Evolutionary conservation across 2,329 filamentous ascomycete species (phyloP), one percentile per base, ranked within the genome.

Genomic region (Neoascochyta sp.): DNA sequence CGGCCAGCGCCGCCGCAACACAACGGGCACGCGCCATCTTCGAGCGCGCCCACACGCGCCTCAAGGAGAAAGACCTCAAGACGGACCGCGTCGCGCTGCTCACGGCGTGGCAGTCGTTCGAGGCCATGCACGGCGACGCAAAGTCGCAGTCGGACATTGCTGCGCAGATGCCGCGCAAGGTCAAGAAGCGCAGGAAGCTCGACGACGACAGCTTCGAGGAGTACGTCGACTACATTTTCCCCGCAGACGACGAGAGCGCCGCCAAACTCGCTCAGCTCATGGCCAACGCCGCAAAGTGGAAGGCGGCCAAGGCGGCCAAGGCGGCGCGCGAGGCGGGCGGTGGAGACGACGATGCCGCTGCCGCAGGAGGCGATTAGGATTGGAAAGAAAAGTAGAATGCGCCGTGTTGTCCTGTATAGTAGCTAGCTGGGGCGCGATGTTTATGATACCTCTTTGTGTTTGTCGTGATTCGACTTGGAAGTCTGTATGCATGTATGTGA

Each of bases 181-280:
- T 86, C 56, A 96, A 95, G 80, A 90, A 92, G 74, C 76, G 87
- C 55, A 82, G 92, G 63, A 87, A 81, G 75, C 66, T 95, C 62
- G 89, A 94, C 59, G 90, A 95, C 65, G 89, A 92, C 61, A 81
- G 79, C 20, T 95, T 87, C 69, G 88, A 98, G 73, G 92, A 98
- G 68, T 96, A 95, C 64, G 78, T 92, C 67, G 92, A 96, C 63
- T 96, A 94, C 53, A 78, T 98, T 18, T 98, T 98, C 78, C 92
- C 92, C 1, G 88, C 86, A 4, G 92, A 96, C 68, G 89, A 95
- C 62, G 79, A 86, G 67, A 83, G 86, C 58, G 83, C 83, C 33
- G 83, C 83, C 47, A 89, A 86, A 52, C 69, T 95, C 63, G 85
- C 85, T 29, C 86, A 84, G 60, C 71, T 96, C 61, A 69, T 95